These are phyloP conservation scores for Amesomyces nigricolor DNA, from an alignment of 2,329 filamentous ascomycete genomes.

Conservation along the genomic window DNA sequence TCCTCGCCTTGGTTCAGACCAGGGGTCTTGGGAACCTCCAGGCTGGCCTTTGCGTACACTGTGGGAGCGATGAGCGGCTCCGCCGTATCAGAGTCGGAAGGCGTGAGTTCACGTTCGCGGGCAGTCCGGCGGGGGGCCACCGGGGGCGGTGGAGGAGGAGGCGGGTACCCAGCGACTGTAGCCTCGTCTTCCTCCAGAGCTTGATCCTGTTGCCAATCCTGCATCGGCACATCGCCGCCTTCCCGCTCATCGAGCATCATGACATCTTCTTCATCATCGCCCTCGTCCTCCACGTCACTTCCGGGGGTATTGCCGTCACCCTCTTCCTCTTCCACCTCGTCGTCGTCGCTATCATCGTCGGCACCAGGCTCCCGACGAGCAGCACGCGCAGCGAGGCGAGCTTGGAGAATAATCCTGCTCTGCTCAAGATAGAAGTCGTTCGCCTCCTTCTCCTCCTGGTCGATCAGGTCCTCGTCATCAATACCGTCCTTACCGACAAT, in stretches of 20 bases:
- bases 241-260: conserved; percentile 51
- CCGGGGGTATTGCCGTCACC: conserved; percentile 37
- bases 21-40: conserved; percentile 79
- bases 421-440: conserved; percentile 35
- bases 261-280: conserved; percentile 50
- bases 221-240: conserved; percentile 41
- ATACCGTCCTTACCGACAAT: conserved; percentile 72
- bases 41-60: conserved; percentile 57
- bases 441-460: conserved; percentile 35
- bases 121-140: conserved; percentile 37
- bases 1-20: conserved; percentile 40
- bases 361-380: conserved; percentile 51
- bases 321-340: conserved; percentile 37
- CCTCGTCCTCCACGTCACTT: conserved; percentile 30
- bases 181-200: conserved; percentile 71
- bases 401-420: conserved; percentile 27
- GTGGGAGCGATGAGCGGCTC: conserved; percentile 59
- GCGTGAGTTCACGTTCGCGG: conserved; percentile 57
- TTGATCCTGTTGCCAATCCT: conserved; percentile 53
- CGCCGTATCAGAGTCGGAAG: conserved; percentile 67
- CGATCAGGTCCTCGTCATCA: conserved; percentile 70
- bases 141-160: conserved; percentile 49
- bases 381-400: conserved; percentile 32
- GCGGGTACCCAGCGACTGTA: conserved; percentile 68
- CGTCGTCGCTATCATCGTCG: conserved; percentile 61